Conservation (phyloP, 495 filamentous ascomycete genomes). For the Tuber aestivum region DNA sequence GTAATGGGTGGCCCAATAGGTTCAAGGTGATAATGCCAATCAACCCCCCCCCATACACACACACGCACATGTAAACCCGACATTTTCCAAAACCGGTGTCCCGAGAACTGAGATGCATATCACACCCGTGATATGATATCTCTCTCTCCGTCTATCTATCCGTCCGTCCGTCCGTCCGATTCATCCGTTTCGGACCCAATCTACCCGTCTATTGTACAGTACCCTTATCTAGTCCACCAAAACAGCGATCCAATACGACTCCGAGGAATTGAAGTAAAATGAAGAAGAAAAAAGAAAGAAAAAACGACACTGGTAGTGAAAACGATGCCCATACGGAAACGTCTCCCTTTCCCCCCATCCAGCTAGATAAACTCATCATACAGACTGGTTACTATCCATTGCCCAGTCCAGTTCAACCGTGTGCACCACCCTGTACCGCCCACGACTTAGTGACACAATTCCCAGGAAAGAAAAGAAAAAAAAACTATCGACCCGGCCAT, state of each 20-base stretch:
- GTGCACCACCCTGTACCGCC: not conserved
- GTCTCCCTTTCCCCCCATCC: not conserved
- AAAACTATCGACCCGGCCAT: not conserved
- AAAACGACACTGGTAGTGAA: not conserved
- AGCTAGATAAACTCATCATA: too few species aligned
- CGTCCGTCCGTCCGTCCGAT: too few species aligned
- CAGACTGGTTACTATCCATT: too few species aligned
- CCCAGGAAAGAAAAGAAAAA: too few species aligned
- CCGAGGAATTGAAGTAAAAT: not conserved
- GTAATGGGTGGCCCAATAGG: not conserved
- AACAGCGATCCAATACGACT: not conserved
- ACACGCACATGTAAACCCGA: not conserved
- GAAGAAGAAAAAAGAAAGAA: not conserved
- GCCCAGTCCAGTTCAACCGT: not conserved
- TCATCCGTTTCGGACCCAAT: not conserved
- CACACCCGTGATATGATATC: not conserved
- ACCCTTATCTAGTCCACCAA: not conserved
- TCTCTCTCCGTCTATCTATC: too few species aligned
- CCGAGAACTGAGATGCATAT: not conserved
- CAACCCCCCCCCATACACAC: too few species aligned
- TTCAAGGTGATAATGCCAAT: not conserved
- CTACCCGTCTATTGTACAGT: not conserved
- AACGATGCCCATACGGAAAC: not conserved
- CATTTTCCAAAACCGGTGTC: not conserved
- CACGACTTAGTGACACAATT: not conserved